Conservation (phyloP, 179 eudicot genomes). For the Beta lomatogona region DNA sequence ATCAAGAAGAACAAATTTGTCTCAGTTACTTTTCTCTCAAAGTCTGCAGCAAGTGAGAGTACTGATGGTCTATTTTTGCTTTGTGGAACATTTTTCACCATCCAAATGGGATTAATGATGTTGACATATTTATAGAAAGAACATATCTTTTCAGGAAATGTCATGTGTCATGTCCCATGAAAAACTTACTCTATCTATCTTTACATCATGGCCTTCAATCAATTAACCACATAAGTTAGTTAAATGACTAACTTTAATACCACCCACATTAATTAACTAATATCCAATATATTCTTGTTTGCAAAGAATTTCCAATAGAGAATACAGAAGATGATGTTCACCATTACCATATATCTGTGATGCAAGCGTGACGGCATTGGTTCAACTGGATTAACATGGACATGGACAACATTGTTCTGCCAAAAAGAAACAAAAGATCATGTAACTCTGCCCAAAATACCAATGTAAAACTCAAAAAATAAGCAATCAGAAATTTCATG, state of each 20-base stretch:
- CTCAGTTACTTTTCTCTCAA: not conserved
- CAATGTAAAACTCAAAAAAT: not conserved
- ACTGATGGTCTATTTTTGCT: not conserved
- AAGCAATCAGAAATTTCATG: conserved; percentile 4
- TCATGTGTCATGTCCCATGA: not conserved
- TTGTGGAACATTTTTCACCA: not conserved
- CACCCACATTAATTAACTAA: not conserved
- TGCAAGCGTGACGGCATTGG: conserved; percentile 82
- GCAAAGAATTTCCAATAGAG: not conserved
- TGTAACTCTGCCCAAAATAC: not conserved
- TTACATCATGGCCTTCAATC: not conserved
- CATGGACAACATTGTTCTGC: conserved; percentile 79
- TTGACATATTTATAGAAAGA: not conserved
- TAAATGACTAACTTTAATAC: not conserved
- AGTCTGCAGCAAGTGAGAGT: not conserved
- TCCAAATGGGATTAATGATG: not conserved
- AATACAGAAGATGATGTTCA: conserved; percentile 2
- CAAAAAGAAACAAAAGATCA: conserved; percentile 19
- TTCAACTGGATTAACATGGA: conserved; percentile 77
- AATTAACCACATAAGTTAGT: not conserved
- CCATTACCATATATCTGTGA: conserved; percentile 75
- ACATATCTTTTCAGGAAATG: not conserved
- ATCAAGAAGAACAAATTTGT: too few relatives aligned
- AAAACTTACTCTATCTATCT: not conserved
- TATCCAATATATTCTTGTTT: not conserved